Conservation (phyloP, 805 yeast genomes). For the Brettanomyces bruxellensis region DNA sequence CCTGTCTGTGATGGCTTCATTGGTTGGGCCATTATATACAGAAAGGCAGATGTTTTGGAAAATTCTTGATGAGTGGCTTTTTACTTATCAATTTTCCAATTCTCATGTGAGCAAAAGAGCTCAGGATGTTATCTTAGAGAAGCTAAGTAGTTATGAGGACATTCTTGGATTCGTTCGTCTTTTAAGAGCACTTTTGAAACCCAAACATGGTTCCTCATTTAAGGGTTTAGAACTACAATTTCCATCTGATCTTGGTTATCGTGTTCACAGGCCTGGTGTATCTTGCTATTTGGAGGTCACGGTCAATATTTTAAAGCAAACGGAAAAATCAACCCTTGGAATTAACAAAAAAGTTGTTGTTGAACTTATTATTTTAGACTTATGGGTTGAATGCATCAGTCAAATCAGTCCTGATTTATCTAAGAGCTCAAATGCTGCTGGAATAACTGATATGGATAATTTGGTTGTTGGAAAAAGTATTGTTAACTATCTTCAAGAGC, state of each 20-base stretch:
- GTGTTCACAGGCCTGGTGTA: slow-evolving; percentile 56
- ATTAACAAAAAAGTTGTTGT: slow-evolving; percentile 31
- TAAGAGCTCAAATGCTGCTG: slow-evolving; percentile 41
- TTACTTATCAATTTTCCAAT: slow-evolving; percentile 20
- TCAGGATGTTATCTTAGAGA: slow-evolving; percentile 26
- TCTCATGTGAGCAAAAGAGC: slow-evolving; percentile 17
- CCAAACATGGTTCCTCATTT: slow-evolving; percentile 24
- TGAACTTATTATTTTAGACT: slow-evolving; percentile 44
- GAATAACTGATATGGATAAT: slow-evolving; percentile 34
- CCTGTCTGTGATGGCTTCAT: slow-evolving; percentile 46
- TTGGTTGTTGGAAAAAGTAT: slow-evolving; percentile 37
- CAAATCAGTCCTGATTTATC: slow-evolving; percentile 47
- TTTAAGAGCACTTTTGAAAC: slow-evolving; percentile 29
- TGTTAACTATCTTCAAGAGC: slow-evolving; percentile 45
- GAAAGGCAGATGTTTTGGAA: slow-evolving; percentile 53
- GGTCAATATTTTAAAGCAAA: slow-evolving; percentile 49
- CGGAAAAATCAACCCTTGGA: slow-evolving; percentile 31
- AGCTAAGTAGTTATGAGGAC: slow-evolving; percentile 2
- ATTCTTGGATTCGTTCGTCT: slow-evolving; percentile 50
- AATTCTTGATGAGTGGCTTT: slow-evolving; percentile 63
- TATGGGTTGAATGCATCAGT: slow-evolving; percentile 38
- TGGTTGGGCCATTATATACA: slow-evolving; percentile 37
- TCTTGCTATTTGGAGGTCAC: slow-evolving; percentile 77
- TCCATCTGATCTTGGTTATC: slow-evolving; percentile 56
- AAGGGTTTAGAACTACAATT: slow-evolving; percentile 37